A percentile compares a stretch with the other conserved stretches of the same genome.
Evolutionary conservation across 345 rosid genomes (phyloP).

Genomic region (Geranium brycei): DNA sequence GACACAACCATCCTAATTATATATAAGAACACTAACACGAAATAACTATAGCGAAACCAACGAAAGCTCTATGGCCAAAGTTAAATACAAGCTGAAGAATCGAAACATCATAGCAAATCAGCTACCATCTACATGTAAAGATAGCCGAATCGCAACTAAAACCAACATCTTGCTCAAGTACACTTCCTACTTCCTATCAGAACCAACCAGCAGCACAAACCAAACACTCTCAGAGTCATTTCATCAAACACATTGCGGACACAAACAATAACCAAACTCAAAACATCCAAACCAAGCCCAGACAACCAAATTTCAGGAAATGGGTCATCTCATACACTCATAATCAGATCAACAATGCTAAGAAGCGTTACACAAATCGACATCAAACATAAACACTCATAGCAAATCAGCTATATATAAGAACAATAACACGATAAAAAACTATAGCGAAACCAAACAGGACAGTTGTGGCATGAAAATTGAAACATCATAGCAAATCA

Average conservation of each 20-base stretch:
- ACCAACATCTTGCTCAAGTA: background rate
- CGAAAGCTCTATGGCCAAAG: no score
- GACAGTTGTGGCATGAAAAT: background rate
- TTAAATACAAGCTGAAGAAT: no score
- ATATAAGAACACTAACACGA: background rate
- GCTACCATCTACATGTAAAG: no score
- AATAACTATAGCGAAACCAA: no score
- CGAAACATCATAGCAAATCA: background rate
- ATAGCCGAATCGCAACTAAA: no score
- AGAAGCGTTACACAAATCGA: background rate
- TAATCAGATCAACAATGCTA: background rate
- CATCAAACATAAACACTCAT: constrained; percentile 22
- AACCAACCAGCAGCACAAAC: background rate
- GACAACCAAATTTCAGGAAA: constrained; percentile 1
- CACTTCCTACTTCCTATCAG: background rate
- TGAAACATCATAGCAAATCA: background rate
- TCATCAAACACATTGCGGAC: constrained; percentile 1
- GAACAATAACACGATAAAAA: background rate
- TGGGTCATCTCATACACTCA: background rate
- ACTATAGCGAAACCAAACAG: no score
- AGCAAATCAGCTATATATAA: no score
- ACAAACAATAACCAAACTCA: background rate
- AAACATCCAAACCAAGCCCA: background rate
- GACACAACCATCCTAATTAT: no score
- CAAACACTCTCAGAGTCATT: background rate